These are phyloP conservation scores for Starmerella davenportii DNA, from an alignment of 805 yeast species.

Conservation along the genomic window DNA sequence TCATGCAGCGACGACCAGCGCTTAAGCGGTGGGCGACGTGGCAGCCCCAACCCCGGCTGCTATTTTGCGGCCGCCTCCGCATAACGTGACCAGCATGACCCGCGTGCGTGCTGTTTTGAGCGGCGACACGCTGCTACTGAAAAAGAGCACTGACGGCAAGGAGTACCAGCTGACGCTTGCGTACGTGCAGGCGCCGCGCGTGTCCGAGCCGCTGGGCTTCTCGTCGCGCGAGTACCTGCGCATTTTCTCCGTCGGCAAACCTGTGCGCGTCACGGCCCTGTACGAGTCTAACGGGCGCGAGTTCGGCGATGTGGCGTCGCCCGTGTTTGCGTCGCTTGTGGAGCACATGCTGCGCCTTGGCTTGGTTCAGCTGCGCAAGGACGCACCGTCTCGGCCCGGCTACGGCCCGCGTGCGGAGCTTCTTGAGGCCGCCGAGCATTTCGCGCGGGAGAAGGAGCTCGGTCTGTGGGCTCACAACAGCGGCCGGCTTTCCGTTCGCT, in stretches of 20 bases:
- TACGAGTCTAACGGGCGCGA: conserved; percentile 38
- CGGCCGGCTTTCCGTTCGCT: conserved; percentile 8
- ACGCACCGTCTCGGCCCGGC: conserved; percentile 26
- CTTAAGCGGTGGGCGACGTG: too few species aligned
- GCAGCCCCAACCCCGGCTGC: too few species aligned
- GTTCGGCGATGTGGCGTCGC: conserved; percentile 54
- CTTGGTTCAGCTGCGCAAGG: conserved; percentile 42
- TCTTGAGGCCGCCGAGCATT: conserved; percentile 23
- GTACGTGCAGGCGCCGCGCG: conserved; percentile 40
- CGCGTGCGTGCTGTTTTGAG: conserved; percentile 53
- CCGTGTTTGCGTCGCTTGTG: conserved; percentile 41
- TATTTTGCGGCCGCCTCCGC: too few species aligned
- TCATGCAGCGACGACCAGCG: too few species aligned
- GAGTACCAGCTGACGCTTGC: conserved; percentile 52
- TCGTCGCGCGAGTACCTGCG: conserved; percentile 48
- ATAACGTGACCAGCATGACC: conserved; percentile 26
- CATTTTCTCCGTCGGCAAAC: conserved; percentile 43
- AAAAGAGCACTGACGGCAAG: conserved; percentile 29
- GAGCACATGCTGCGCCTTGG: conserved; percentile 42
- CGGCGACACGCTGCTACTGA: conserved; percentile 50
- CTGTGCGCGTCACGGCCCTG: conserved; percentile 38
- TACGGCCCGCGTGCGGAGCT: conserved; percentile 27
- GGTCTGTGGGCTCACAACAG: conserved; percentile 36
- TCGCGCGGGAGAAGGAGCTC: conserved; percentile 32
- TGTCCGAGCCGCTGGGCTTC: conserved; percentile 32